These are phyloP conservation scores for Neofusicoccum ribis DNA, from an alignment of 2,329 filamentous ascomycete genomes.

Conservation along the genomic window DNA sequence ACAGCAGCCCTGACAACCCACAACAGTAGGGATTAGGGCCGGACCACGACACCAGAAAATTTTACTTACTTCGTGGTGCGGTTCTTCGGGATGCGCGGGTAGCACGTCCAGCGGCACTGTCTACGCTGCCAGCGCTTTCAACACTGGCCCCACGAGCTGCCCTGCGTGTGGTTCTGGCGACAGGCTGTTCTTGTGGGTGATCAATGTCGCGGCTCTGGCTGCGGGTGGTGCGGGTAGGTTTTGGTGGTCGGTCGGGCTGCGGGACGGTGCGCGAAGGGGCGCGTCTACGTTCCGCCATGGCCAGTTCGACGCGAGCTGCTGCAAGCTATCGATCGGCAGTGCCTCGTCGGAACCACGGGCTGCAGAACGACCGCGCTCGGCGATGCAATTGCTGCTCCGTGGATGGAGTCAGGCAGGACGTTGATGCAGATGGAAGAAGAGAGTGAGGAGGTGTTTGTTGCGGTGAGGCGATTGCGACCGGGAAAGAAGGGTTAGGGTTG, in stretches of 20 bases:
- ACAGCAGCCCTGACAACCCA: background rate
- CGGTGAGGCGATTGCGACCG: background rate
- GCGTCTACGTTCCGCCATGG: slow-evolving; percentile 27
- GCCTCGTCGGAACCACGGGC: background rate
- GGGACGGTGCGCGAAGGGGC: slow-evolving; percentile 35
- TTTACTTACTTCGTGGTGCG: background rate
- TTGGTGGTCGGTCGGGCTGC: slow-evolving; percentile 27
- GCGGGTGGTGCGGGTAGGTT: slow-evolving; percentile 27
- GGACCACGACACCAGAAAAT: background rate
- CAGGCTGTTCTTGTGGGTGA: slow-evolving; percentile 21
- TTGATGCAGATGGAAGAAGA: background rate
- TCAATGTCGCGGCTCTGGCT: slow-evolving; percentile 44
- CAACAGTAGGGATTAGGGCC: too few relatives aligned
- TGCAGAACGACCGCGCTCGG: background rate
- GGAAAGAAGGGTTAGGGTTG: background rate
- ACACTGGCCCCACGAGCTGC: slow-evolving; percentile 31
- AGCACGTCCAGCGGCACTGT: slow-evolving; percentile 24
- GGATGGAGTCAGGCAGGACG: background rate
- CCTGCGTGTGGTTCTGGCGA: slow-evolving; percentile 27
- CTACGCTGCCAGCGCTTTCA: slow-evolving; percentile 31
- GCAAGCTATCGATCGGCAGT: too few relatives aligned
- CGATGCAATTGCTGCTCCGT: background rate
- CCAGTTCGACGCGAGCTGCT: background rate
- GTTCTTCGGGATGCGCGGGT: slow-evolving; percentile 28
- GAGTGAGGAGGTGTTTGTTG: background rate